These are phyloP conservation scores for Talaromyces sp. DNA, from an alignment of 2,329 filamentous ascomycete genomes.

Conservation along the genomic window DNA sequence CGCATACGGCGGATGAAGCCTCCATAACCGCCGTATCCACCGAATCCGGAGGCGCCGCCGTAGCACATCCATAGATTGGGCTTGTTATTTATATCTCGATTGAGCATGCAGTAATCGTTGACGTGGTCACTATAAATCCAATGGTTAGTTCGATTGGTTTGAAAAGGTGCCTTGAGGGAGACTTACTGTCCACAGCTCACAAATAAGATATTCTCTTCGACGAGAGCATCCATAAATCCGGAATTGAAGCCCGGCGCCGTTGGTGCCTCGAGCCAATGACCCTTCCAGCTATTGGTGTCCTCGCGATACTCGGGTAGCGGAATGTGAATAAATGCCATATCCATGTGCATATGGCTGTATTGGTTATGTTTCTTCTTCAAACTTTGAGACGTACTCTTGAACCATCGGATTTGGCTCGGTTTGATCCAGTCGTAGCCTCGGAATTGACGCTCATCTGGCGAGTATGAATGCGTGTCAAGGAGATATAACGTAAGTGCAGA, in stretches of 20 bases:
- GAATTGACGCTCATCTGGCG: conserved; percentile 79
- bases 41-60: conserved; percentile 83
- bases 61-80: conserved; percentile 97
- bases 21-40: conserved; percentile 88
- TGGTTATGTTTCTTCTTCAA: conserved; percentile 73
- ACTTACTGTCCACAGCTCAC: conserved; percentile 87
- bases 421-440: conserved; percentile 98
- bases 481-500: conserved; percentile 93
- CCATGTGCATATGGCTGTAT: conserved; percentile 89
- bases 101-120: conserved; percentile 90
- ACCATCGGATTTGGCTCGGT: conserved; percentile 90
- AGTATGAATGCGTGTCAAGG: conserved; percentile 87
- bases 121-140: conserved; percentile 67
- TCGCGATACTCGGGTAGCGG: conserved; percentile 80
- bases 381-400: conserved; percentile 67
- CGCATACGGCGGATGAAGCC: conserved; percentile 78
- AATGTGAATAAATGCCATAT: conserved; percentile 96
- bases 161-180: background rate
- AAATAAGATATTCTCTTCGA: conserved; percentile 78
- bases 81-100: conserved; percentile 48
- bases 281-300: conserved; percentile 55
- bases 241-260: conserved; percentile 88
- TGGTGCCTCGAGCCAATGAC: conserved; percentile 73
- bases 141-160: conserved; percentile 6
- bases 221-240: conserved; percentile 83